Conservation (phyloP, 2,329 filamentous ascomycete genomes). For the Fusarium tricinctum region DNA sequence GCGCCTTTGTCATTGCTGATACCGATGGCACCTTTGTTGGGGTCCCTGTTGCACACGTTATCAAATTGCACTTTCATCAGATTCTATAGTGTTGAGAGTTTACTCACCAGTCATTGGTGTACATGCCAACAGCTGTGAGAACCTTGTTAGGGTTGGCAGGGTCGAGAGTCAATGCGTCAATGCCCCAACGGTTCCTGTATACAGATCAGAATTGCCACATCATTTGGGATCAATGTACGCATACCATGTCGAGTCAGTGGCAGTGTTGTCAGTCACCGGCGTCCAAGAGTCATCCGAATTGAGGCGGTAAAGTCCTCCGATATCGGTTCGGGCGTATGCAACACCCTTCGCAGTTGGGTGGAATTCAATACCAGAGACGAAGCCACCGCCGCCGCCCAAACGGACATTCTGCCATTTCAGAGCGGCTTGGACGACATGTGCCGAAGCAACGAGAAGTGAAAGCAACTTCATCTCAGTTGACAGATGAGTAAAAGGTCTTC, state of each 20-base stretch:
- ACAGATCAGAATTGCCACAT: constrained; percentile 1
- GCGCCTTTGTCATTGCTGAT: constrained; percentile 67
- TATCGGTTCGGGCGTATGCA: constrained; percentile 37
- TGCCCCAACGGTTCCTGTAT: constrained; percentile 67
- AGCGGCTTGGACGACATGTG: constrained; percentile 15
- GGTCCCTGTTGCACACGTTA: constrained; percentile 56
- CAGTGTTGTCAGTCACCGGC: constrained; percentile 32
- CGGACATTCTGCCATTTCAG: constrained; percentile 41
- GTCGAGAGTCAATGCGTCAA: constrained; percentile 70
- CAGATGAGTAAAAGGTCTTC: no score
- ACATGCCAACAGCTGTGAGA: constrained; percentile 69
- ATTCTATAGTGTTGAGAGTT: fast-evolving
- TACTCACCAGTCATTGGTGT: constrained; percentile 66
- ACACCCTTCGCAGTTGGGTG: constrained; percentile 40
- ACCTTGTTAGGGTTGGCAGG: constrained; percentile 65
- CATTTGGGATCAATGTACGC: no score
- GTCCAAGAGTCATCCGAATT: constrained; percentile 43
- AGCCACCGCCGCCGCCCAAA: constrained; percentile 38
- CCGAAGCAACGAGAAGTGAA: constrained; percentile 25
- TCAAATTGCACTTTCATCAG: fast-evolving
- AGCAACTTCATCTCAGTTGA: constrained; percentile 25
- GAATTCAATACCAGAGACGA: constrained; percentile 38
- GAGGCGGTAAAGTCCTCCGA: constrained; percentile 40
- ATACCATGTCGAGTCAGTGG: constrained; percentile 25
- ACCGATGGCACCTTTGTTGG: constrained; percentile 67